These are phyloP conservation scores for Trichophyton schoenleinii DNA, from an alignment of 2,329 filamentous ascomycete species.

Conservation along the genomic window DNA sequence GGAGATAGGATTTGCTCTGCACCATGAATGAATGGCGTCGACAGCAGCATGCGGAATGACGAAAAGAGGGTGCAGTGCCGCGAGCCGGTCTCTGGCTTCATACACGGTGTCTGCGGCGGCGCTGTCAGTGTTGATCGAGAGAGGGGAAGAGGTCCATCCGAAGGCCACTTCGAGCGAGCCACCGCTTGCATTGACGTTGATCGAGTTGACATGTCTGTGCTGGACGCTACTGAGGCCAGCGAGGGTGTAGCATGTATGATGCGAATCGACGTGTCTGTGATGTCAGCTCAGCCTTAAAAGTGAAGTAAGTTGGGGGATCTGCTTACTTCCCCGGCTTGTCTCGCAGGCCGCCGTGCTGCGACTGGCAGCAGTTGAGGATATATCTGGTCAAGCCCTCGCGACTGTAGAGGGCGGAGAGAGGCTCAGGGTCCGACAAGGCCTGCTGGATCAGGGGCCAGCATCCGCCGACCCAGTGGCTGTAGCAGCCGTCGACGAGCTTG, in stretches of 20 bases:
- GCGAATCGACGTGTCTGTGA: conserved; percentile 62
- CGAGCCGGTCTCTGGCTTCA: conserved; percentile 57
- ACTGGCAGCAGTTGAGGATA: conserved; percentile 77
- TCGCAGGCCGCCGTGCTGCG: conserved; percentile 65
- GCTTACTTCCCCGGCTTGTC: conserved; percentile 87
- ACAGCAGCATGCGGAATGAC: conserved; percentile 63
- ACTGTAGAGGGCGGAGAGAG: conserved; percentile 47
- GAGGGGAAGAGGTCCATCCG: conserved; percentile 29
- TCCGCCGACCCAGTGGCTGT: conserved; percentile 93
- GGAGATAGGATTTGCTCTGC: conserved; percentile 40
- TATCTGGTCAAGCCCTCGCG: conserved; percentile 78
- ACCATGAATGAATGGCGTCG: conserved; percentile 53
- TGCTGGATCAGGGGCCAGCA: conserved; percentile 90
- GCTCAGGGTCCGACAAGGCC: conserved; percentile 35
- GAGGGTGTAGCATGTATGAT: conserved; percentile 87
- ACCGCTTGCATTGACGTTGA: conserved; percentile 1
- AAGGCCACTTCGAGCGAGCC: conserved; percentile 26
- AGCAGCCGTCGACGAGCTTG: conserved; percentile 96
- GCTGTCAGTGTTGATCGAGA: conserved; percentile 36
- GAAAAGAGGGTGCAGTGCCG: conserved; percentile 68
- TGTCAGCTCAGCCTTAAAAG: not conserved
- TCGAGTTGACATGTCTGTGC: conserved; percentile 33
- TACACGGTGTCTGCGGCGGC: conserved; percentile 37
- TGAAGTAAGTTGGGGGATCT: not conserved
- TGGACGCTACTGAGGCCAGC: conserved; percentile 74